Evolutionary conservation across 768 basidiomycete genomes (phyloP).

Genomic region (Trametes cinnabarina): DNA sequence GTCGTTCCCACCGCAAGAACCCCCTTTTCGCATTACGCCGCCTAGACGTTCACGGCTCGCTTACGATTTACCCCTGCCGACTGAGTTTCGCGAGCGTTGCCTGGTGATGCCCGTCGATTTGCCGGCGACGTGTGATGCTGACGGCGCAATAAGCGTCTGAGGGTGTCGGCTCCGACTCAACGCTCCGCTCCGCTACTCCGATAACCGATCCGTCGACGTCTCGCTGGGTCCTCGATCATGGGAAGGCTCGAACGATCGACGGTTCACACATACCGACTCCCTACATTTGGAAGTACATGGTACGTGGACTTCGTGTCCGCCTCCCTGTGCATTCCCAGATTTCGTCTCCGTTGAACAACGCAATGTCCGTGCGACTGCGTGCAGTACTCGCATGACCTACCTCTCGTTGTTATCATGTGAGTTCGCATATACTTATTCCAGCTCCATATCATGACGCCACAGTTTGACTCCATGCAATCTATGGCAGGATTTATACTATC

Average conservation of each 20-base stretch:
- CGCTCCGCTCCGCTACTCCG: slow-evolving; percentile 11
- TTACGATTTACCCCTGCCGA: not conserved
- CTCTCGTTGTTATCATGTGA: no score
- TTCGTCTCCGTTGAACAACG: not conserved
- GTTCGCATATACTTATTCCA: no score
- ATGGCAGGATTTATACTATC: no score
- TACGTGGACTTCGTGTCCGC: not conserved
- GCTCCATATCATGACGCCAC: no score
- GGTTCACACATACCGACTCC: slow-evolving; percentile 6
- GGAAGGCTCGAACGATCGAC: slow-evolving; percentile 1
- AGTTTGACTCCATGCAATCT: no score
- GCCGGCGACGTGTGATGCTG: not conserved
- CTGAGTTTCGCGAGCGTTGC: not conserved
- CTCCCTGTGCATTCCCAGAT: not conserved
- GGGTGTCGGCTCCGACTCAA: slow-evolving; percentile 12
- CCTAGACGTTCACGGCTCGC: not conserved
- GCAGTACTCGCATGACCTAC: no score
- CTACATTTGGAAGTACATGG: slow-evolving; percentile 1
- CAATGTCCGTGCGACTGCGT: no score
- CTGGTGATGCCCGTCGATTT: not conserved
- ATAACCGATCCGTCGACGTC: slow-evolving; percentile 7
- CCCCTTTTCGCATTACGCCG: not conserved
- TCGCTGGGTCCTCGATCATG: slow-evolving; percentile 8
- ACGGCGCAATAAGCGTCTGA: not conserved
- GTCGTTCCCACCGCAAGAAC: not conserved